Evolutionary conservation across 768 basidiomycete species (phyloP).

Genomic region (Paxillus involutus): DNA sequence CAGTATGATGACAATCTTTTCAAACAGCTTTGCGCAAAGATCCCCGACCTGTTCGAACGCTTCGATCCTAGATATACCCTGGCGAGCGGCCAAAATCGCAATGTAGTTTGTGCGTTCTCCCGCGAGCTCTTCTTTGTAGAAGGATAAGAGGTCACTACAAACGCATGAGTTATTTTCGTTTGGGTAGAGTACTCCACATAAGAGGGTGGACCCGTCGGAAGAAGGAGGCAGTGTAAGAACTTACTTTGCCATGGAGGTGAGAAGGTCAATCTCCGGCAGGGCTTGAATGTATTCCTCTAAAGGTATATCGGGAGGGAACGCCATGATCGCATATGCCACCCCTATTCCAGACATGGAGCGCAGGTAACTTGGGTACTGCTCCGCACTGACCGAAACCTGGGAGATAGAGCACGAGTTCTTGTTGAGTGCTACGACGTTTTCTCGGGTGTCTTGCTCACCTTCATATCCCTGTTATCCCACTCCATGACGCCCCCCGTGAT

Average conservation of each 20-base stretch:
- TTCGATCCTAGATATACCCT: constrained; percentile 22
- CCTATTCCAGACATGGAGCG: constrained; percentile 32
- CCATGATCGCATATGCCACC: constrained; percentile 36
- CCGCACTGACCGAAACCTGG: constrained; percentile 23
- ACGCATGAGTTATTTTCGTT: not conserved
- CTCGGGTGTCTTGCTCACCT: constrained; percentile 10
- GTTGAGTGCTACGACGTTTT: not conserved
- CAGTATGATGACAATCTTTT: constrained; percentile 18
- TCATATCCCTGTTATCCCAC: constrained; percentile 27
- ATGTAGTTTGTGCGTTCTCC: constrained; percentile 33
- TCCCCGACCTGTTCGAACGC: constrained; percentile 22
- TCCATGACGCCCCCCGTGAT: constrained; percentile 36
- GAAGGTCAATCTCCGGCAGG: constrained; percentile 36
- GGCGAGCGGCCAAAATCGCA: constrained; percentile 25
- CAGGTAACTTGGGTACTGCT: constrained; percentile 26
- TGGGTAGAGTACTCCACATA: no score
- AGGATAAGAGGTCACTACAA: constrained; percentile 37
- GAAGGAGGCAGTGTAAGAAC: constrained; percentile 5
- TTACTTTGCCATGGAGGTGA: constrained; percentile 38
- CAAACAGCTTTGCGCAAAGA: constrained; percentile 18
- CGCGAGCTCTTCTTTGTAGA: constrained; percentile 36
- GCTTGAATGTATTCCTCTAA: constrained; percentile 36
- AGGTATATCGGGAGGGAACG: constrained; percentile 34
- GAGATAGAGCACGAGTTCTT: not conserved
- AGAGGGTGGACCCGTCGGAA: no score